A percentile compares a stretch with the other conserved stretches of the same genome.
Evolutionary conservation across 1,284 basidiomycete genomes (phyloP).

Genomic region (Stygiomarasmius scandens): DNA sequence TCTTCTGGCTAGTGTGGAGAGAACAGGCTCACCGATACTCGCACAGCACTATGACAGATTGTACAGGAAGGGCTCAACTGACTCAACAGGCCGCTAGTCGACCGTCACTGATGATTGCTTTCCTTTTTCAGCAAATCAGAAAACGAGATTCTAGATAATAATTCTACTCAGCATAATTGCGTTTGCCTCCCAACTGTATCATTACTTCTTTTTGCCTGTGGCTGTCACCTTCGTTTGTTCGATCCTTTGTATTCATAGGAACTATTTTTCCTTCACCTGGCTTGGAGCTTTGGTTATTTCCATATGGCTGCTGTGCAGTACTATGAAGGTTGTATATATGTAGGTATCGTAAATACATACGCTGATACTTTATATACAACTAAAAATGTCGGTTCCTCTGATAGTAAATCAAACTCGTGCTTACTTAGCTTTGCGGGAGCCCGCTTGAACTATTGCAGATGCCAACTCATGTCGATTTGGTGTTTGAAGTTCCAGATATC

Average conservation of each 20-base stretch:
- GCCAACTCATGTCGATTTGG: too few relatives aligned
- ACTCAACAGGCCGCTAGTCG: neutral
- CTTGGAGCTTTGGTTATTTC: neutral
- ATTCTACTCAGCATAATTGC: neutral
- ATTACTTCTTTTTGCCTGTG: neutral
- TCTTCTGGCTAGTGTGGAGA: conserved; percentile 14
- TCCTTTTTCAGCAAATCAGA: neutral
- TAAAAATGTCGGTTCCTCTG: neutral
- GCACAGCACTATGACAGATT: conserved; percentile 15
- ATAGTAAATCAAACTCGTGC: too few relatives aligned
- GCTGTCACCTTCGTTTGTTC: neutral
- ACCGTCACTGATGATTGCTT: neutral
- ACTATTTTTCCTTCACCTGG: neutral
- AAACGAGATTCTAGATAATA: neutral
- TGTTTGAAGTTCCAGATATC: too few relatives aligned
- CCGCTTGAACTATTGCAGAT: too few relatives aligned
- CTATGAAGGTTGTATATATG: neutral
- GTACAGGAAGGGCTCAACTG: conserved; percentile 5
- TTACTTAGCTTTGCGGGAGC: too few relatives aligned
- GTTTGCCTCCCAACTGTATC: neutral
- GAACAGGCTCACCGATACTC: conserved; percentile 14
- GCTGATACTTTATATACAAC: neutral
- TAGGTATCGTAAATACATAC: neutral
- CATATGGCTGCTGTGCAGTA: neutral
- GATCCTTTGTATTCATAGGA: neutral